Conservation (phyloP, 176 grass and related monocot species). For the Puya raimondii region DNA sequence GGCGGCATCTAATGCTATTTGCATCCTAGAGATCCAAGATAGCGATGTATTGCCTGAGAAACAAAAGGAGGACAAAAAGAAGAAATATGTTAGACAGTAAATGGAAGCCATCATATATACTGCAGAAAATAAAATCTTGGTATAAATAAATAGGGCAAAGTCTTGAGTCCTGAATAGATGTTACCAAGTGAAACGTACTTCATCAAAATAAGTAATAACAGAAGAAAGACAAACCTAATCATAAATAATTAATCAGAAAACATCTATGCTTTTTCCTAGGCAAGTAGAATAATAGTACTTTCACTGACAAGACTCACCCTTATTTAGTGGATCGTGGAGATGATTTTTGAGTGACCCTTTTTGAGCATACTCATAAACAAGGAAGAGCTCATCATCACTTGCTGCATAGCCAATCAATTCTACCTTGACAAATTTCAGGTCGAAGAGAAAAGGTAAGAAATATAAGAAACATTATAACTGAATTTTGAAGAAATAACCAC, state of each 20-base stretch:
- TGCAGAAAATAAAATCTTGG: too few relatives aligned
- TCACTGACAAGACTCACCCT: constrained; percentile 32
- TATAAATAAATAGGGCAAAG: too few relatives aligned
- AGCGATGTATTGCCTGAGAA: constrained; percentile 66
- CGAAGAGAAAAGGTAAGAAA: constrained; percentile 7
- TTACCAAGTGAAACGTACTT: constrained; percentile 3
- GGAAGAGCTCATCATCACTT: constrained; percentile 84
- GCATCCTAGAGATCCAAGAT: constrained; percentile 94
- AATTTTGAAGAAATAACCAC: constrained; percentile 13
- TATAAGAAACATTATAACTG: constrained; percentile 20
- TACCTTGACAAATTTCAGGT: constrained; percentile 90
- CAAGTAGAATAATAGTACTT: too few relatives aligned
- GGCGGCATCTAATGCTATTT: constrained; percentile 90
- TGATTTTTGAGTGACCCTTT: constrained; percentile 95
- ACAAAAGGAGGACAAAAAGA: constrained; percentile 5
- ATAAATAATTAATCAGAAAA: neutral
- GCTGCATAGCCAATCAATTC: constrained; percentile 98
- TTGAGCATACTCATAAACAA: constrained; percentile 91
- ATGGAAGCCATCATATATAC: neutral
- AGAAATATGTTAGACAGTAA: neutral
- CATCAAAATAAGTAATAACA: constrained; percentile 1
- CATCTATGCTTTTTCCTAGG: too few relatives aligned
- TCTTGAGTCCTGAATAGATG: neutral
- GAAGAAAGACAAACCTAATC: neutral
- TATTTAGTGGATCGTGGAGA: constrained; percentile 80